Evolutionary conservation across 2,329 filamentous ascomycete genomes (phyloP).

Genomic region (Trichoderma polysporum): DNA sequence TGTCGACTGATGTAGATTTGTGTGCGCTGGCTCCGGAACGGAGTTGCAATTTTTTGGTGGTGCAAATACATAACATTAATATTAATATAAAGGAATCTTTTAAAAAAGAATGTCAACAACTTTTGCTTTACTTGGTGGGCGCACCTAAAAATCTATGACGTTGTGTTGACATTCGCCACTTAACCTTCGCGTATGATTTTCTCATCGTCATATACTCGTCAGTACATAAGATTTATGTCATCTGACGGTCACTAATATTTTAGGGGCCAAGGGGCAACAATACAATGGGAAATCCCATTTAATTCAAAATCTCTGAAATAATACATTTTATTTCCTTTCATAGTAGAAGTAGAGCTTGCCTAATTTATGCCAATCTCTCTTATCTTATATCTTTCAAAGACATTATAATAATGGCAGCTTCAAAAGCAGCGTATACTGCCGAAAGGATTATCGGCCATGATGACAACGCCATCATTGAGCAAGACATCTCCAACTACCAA

Average conservation of each 20-base stretch:
- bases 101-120: too few species aligned
- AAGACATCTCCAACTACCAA: constrained; percentile 66
- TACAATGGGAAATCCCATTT: neutral
- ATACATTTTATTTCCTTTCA: neutral
- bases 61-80: too few species aligned
- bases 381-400: neutral
- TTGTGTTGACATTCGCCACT: neutral
- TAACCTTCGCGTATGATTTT: neutral
- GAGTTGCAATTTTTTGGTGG: too few species aligned
- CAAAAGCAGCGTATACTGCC: constrained; percentile 64
- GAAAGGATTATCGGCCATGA: constrained; percentile 70
- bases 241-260: neutral
- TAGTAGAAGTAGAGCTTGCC: neutral
- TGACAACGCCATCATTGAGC: constrained; percentile 61
- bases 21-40: too few species aligned
- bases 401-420: constrained; percentile 4
- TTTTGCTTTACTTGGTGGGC: too few species aligned
- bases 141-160: neutral
- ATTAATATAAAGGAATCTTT: too few species aligned
- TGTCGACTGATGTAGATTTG: too few species aligned
- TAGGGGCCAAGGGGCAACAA: neutral
- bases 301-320: neutral
- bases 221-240: neutral
- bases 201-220: neutral
- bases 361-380: neutral